These are phyloP conservation scores for Urostyla sp. DNA, from an alignment of 73 alveolate genomes.

Conservation along the genomic window DNA sequence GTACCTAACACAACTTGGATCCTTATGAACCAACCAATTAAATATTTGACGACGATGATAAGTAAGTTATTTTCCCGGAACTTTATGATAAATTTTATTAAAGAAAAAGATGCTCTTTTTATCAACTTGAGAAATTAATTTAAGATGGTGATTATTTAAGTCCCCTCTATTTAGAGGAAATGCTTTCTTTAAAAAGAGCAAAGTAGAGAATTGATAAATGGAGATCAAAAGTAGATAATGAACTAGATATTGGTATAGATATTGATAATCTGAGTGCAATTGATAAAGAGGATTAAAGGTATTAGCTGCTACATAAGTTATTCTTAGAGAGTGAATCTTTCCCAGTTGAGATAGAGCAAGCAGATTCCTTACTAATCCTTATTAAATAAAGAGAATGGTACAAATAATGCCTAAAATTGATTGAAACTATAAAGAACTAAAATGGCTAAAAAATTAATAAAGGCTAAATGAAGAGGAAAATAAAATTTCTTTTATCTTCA, in stretches of 20 bases:
- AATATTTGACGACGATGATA: not conserved
- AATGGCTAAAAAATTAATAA: too few species aligned
- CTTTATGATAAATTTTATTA: not conserved
- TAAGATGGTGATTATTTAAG: constrained; percentile 15
- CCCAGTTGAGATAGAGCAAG: constrained; percentile 42
- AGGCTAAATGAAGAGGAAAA: not conserved
- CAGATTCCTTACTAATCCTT: constrained; percentile 12
- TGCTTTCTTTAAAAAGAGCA: constrained; percentile 5
- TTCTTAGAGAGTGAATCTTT: constrained; percentile 54
- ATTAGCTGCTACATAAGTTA: constrained; percentile 8
- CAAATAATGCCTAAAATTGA: not conserved
- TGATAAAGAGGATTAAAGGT: not conserved
- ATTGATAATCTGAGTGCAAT: not conserved
- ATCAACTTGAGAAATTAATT: not conserved
- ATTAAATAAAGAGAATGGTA: constrained; percentile 44
- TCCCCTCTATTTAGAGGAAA: constrained; percentile 40
- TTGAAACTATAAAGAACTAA: not conserved
- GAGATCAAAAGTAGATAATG: not conserved
- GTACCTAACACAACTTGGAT: constrained; percentile 66
- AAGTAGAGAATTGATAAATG: constrained; percentile 1
- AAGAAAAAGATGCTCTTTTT: not conserved
- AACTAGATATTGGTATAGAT: not conserved
- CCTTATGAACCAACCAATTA: not conserved
- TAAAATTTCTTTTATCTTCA: not conserved
- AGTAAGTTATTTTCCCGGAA: not conserved